Base-by-base conservation (phyloP, 1,139 yeast genomes). In the Kodamaea sp. region DNA sequence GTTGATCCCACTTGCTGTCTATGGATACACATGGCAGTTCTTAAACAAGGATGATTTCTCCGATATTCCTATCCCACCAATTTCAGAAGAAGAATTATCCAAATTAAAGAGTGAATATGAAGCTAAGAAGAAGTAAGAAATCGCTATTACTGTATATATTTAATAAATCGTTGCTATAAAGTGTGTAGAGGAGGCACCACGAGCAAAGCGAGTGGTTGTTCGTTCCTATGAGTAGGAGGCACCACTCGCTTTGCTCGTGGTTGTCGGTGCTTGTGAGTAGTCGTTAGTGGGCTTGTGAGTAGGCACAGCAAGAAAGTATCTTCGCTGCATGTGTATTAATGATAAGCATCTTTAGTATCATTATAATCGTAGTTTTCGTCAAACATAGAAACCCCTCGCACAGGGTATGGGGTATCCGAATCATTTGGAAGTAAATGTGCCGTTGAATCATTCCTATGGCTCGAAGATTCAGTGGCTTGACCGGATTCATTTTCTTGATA, bases 51-150 rank as follows among this genome's bases (percentile, higher is more conserved):
- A 89, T 57, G 96, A 90, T 51, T 87, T 90, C 58, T 77, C 74
- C 36, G 96, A 89, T 59, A 85, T 90, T 52, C 97, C 97, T 37
- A 81, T 90, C 48, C 97, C 97, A 36, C 97, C 97, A 24, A 75
- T 90, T 48, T 76, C 83, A 32, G 95, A 86, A 44, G 80, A 74
- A 40, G 95, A 88, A 58, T 73, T 90, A 57, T 77, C 75, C 40
- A 73, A 78, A 61, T 75, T 90, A 65, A 80, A 75, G 62, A 70
- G 74, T 56, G 92, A 87, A 57, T 83, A 83, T 53, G 81, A 76
- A 50, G 63, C 62, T 31, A 70, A 67, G 52, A 66, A 70, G 50
- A 58, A 60, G 37, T 35, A 31, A 28, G 11, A 8, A 35, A 35
- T 24, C 7, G 20, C 28, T 7, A 5, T 3, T 15, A 15, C 4